Percentiles rank a stretch among this genome's conserved stretches.
phyloP scores from a whole-genome alignment of 2,329 filamentous ascomycete genomes.

The Alternaria triticina region DNA sequence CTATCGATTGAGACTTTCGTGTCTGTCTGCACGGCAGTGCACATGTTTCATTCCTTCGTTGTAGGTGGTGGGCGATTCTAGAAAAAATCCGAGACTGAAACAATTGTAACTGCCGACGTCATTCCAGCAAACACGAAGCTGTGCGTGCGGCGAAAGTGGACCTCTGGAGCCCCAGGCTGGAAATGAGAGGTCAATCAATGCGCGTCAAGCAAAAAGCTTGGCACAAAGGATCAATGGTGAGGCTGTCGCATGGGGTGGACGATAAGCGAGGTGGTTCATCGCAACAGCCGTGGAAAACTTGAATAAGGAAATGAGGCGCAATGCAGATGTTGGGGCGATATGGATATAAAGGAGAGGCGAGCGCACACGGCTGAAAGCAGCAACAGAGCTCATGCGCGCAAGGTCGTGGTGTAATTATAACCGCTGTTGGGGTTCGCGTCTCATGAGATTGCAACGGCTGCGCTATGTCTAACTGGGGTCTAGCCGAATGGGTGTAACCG shows the following conservation, averaged over 20 bases:
- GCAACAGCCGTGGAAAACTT: background rate
- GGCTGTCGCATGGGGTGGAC: constrained; percentile 10
- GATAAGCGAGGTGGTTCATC: constrained; percentile 16
- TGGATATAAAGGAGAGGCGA: constrained; percentile 6
- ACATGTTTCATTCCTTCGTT: background rate
- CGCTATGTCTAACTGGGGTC: constrained; percentile 7
- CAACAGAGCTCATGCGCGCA: background rate
- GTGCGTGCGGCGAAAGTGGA: background rate
- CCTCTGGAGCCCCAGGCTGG: background rate
- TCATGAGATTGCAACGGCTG: constrained; percentile 13
- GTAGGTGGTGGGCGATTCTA: constrained; percentile 1
- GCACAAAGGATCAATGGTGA: constrained; percentile 9
- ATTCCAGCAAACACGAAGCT: constrained; percentile 2
- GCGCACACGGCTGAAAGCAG: background rate
- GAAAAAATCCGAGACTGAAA: background rate
- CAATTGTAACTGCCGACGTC: background rate
- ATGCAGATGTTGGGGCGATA: constrained; percentile 1
- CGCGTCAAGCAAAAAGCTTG: constrained; percentile 16
- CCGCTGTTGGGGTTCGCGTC: background rate
- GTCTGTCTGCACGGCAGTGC: background rate
- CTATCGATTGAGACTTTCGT: background rate
- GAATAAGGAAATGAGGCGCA: background rate
- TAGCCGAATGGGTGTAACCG: constrained; percentile 7
- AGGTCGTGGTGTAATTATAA: constrained; percentile 3
- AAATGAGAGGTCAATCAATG: constrained; percentile 19